These are phyloP conservation scores for Boletellus ananas DNA, from an alignment of 768 basidiomycete species.

Conservation along the genomic window DNA sequence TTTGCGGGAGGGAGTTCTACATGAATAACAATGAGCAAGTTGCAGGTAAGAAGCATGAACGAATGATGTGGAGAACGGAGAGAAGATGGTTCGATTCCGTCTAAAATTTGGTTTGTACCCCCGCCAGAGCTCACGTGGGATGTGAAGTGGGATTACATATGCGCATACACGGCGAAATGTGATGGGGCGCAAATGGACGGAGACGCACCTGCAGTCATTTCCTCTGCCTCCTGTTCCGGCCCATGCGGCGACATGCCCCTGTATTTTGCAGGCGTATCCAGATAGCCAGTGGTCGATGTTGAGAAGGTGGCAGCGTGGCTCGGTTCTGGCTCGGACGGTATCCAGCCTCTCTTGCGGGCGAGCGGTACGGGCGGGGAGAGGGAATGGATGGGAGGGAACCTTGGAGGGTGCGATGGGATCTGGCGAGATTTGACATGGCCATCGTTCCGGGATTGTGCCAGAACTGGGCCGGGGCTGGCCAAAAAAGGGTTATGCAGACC, in stretches of 20 bases:
- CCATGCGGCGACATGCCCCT: conserved; percentile 34
- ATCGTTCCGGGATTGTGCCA: conserved; percentile 23
- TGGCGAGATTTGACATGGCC: conserved; percentile 25
- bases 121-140: conserved; percentile 10
- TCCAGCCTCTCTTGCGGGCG: conserved; percentile 70
- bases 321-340: conserved; percentile 55
- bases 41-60: conserved; percentile 32
- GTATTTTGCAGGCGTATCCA: conserved; percentile 67
- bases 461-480: conserved; percentile 17
- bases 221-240: conserved; percentile 42
- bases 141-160: conserved; percentile 12
- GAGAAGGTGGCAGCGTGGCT: conserved; percentile 50
- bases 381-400: conserved; percentile 10
- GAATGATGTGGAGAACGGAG: conserved; percentile 12
- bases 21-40: conserved; percentile 46
- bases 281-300: conserved; percentile 57
- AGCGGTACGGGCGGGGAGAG: conserved; percentile 37
- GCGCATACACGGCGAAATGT: conserved; percentile 14
- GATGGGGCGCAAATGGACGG: background rate
- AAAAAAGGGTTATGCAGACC: conserved; percentile 67
- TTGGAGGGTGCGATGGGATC: conserved; percentile 14
- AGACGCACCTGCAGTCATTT: conserved; percentile 43
- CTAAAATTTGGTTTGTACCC: conserved; percentile 10
- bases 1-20: conserved; percentile 76
- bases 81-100: conserved; percentile 14